These are phyloP conservation scores for Vaccinium myrtillus DNA, from an alignment of 148 eudicot genomes.

Conservation along the genomic window DNA sequence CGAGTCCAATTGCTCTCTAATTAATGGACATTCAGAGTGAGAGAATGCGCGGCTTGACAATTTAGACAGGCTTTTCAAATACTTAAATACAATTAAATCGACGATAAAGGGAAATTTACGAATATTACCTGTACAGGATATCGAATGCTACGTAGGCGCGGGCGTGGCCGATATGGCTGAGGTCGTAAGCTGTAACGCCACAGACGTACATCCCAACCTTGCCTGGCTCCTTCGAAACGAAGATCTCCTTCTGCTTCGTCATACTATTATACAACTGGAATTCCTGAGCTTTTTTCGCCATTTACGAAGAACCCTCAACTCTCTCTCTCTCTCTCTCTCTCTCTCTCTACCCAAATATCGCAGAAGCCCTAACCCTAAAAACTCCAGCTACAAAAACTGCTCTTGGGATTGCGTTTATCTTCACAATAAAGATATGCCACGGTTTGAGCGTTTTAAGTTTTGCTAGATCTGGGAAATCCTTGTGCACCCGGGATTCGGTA, in stretches of 20 bases:
- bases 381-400: too few species aligned
- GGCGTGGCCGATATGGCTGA: slow-evolving; percentile 86
- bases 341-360: neutral
- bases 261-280: slow-evolving; percentile 52
- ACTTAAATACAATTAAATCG: neutral
- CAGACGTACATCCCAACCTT: slow-evolving; percentile 80
- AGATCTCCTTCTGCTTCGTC: slow-evolving; percentile 67
- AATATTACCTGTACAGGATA: slow-evolving; percentile 52
- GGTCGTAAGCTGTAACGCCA: slow-evolving; percentile 76
- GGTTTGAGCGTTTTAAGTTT: neutral
- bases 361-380: slow-evolving; percentile 17
- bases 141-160: slow-evolving; percentile 88
- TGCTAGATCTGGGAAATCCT: too few species aligned
- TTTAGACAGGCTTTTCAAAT: neutral
- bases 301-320: neutral
- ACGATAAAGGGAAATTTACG: neutral
- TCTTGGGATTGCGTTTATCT: neutral
- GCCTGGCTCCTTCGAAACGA: slow-evolving; percentile 45
- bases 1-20: too few species aligned
- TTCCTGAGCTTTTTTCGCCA: slow-evolving; percentile 31
- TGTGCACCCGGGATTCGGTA: too few species aligned
- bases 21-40: too few species aligned
- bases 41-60: too few species aligned
- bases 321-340: neutral
- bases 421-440: neutral